phyloP scores from a whole-genome alignment of 257 asterid species.

The Nicotiana undulata region DNA sequence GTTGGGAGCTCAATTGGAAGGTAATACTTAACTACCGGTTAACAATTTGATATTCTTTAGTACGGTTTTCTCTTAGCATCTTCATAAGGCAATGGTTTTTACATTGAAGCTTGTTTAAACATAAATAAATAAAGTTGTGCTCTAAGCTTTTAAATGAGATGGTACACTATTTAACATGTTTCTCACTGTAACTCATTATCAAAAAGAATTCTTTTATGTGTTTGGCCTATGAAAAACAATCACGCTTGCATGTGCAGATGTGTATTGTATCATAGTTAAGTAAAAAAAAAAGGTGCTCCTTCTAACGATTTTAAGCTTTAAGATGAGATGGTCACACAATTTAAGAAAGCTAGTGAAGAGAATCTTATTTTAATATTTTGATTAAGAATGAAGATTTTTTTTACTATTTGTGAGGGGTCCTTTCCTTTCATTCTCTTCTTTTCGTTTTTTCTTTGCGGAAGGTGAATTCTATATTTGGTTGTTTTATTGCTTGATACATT shows the following conservation, averaged over 20 bases:
- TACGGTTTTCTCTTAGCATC: background rate
- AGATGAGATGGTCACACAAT: too few species aligned
- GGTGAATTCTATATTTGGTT: constrained; percentile 1
- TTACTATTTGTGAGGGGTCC: background rate
- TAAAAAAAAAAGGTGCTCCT: too few species aligned
- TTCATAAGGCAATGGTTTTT: background rate
- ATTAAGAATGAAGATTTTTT: background rate
- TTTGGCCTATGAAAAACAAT: too few species aligned
- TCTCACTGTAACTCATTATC: too few species aligned
- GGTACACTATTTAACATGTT: too few species aligned
- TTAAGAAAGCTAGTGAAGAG: background rate
- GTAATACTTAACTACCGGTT: constrained; percentile 19
- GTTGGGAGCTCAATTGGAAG: constrained; percentile 86
- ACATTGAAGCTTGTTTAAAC: background rate
- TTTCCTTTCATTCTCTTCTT: background rate
- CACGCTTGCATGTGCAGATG: too few species aligned
- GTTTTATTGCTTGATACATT: background rate
- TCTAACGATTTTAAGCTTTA: too few species aligned
- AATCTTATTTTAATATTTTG: background rate
- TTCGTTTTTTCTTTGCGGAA: background rate
- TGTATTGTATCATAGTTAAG: too few species aligned
- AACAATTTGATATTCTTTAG: background rate
- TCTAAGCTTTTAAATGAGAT: too few species aligned
- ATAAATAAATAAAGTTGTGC: too few species aligned
- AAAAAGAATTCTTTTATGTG: too few species aligned